Base-by-base conservation (phyloP, 2,329 filamentous ascomycete genomes). In the Rhexocercosporidium sp. region DNA sequence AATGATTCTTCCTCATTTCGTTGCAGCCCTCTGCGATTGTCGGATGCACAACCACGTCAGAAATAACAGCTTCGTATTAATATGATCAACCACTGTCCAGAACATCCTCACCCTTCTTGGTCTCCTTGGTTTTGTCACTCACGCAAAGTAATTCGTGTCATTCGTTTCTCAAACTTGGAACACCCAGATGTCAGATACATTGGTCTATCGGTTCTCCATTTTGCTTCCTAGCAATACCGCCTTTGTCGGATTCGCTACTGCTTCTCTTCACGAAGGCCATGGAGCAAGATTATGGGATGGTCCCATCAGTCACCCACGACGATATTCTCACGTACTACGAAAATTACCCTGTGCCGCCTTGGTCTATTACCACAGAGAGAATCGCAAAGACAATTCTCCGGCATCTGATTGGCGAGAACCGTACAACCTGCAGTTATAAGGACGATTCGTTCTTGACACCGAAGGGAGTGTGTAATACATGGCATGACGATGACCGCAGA, bases 31-130 rank as follows among this genome's bases (percentile, higher is more conserved):
- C 59, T 46, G 49, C 64, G 49, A 53, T 60, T 62, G 53, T 29
- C 63, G 59, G 59, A 61, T 62, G 66, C 83, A 87, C 70, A 53
- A 81, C 82, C 29, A 83, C 82, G 80, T 89, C 80, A 79, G 67
- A 65, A 65, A 31, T 49, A 11, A 29, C 29, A 37, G 39, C 29
- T 46, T 59, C 59, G n/a, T 34, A 41, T 31, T 62, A 27, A 62
- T 62, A 54, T 66, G 60, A 68, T 39, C 37, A 68, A 57, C 49
- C 56, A 60, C 25, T 66, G 29, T 51, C 37, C 59, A 27, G 51
- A 14, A 51, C 16, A 46, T 25, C 44, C 18, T 34, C 25, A 61
- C 4, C n/a, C 56, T 37, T n/a, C 39, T 11, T 47, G 44, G n/a
- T 20, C 44, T 47, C n/a, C 18, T 8, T 20, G 18, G 20, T 37